Evolutionary conservation across 495 filamentous ascomycete species (phyloP).

Genomic region (Aspergillus ellipticus): DNA sequence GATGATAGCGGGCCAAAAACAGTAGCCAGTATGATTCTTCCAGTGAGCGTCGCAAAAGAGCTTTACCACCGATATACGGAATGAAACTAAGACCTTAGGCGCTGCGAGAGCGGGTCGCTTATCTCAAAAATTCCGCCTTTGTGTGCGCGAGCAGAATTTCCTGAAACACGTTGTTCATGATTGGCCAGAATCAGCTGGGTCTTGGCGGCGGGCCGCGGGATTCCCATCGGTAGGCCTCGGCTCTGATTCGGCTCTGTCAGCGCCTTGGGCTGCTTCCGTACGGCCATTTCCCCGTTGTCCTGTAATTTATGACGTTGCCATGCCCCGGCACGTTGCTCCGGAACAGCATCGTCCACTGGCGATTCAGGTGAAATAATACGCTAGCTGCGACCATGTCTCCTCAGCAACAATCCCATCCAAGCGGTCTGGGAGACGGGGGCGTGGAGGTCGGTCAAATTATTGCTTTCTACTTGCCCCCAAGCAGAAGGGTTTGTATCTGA

Average conservation of each 20-base stretch:
- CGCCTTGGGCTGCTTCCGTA: conserved; percentile 17
- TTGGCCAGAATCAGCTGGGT: conserved; percentile 31
- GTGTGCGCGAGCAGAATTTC: conserved; percentile 22
- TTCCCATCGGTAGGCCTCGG: conserved; percentile 61
- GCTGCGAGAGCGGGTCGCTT: conserved; percentile 30
- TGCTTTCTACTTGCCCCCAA: not conserved
- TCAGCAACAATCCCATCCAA: conserved; percentile 4
- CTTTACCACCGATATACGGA: conserved; percentile 45
- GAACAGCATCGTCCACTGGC: conserved; percentile 19
- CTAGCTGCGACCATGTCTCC: not conserved
- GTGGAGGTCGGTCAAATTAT: not conserved
- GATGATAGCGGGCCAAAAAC: conserved; percentile 18
- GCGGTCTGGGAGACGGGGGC: not conserved
- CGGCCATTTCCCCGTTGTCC: conserved; percentile 14
- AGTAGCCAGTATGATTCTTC: conserved; percentile 8
- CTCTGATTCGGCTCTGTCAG: conserved; percentile 34
- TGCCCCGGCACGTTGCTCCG: conserved; percentile 27
- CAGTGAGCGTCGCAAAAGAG: conserved; percentile 24
- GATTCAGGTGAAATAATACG: conserved; percentile 20
- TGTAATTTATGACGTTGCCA: conserved; percentile 46
- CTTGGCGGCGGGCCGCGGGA: conserved; percentile 48
- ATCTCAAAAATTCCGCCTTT: conserved; percentile 31
- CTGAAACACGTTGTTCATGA: conserved; percentile 28
- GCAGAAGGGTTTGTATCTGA: not conserved
- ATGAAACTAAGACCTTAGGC: conserved; percentile 24